phyloP scores from a whole-genome alignment of 495 filamentous ascomycete species.

The Xylaria acuta region DNA sequence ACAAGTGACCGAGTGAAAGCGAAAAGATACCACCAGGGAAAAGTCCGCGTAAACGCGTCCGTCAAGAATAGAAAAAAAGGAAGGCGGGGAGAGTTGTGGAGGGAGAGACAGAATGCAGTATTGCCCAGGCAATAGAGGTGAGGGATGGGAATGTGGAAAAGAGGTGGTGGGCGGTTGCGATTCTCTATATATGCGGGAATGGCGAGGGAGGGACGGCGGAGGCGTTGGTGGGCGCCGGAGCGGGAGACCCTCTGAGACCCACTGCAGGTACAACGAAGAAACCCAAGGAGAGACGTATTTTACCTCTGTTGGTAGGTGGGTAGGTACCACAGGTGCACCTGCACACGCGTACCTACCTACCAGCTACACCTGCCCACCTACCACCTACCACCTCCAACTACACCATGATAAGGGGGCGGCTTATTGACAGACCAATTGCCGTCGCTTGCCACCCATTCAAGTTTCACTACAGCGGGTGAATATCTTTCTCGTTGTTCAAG shows the following conservation, averaged over 20 bases:
- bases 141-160: constrained; percentile 27
- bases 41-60: constrained; percentile 33
- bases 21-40: constrained; percentile 35
- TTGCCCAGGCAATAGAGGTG: constrained; percentile 32
- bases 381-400: constrained; percentile 1
- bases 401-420: constrained; percentile 1
- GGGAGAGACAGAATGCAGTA: not conserved
- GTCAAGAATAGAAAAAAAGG: constrained; percentile 29
- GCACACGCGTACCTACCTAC: not conserved
- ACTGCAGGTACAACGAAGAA: not conserved
- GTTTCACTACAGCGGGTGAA: not conserved
- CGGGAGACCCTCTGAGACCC: constrained; percentile 1
- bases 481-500: not conserved
- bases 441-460: not conserved
- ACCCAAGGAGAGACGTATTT: not conserved
- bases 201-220: not conserved
- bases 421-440: constrained; percentile 13
- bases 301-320: not conserved
- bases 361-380: not conserved
- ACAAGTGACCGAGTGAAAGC: constrained; percentile 14
- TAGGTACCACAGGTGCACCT: not conserved
- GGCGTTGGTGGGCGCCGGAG: not conserved
- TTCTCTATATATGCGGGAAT: constrained; percentile 20
- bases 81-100: constrained; percentile 25
- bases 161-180: constrained; percentile 19